Evolutionary conservation across 805 yeast genomes (phyloP), one percentile per base, ranked within the genome.

Genomic region (Trichomonascus vanleenenianus): DNA sequence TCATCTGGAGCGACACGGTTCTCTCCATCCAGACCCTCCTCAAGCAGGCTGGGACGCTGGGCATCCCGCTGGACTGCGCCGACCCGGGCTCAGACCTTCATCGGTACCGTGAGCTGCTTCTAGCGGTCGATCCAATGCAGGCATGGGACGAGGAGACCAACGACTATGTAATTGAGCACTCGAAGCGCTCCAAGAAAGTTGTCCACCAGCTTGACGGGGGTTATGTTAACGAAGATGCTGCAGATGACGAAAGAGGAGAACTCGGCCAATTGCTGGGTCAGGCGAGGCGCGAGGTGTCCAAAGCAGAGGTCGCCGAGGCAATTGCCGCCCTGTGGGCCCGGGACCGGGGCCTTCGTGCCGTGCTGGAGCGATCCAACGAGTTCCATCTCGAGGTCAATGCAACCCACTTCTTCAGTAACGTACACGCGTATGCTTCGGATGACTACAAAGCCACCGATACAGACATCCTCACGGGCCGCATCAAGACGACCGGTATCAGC

Each of bases 401-500:
- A 0, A 66, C 78, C 7, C 87, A 83, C 65, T 89, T 85, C 61
- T 87, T 91, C 60, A 83, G 82, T 33, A 76, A 82, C 53, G 77
- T 85, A n/a, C 60, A 59, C 42, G 76, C 78, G 39, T 82, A 86
- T 63, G 78, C 83, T 1, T 70, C 77, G 46, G 77, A 78, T 0
- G 66, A 71, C 48, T 89, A 87, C 60, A 56, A 74, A 8, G 89
- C 96, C 51, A 65, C 79, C 6, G 87, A 91, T 63, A 78, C 74
- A 45, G 98, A 93, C 63, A 88, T 93, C 45, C 67, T 93, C 53
- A 82, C 77, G 56, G 97, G 96, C 3, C 73, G 98, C 31, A 85
- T 93, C 56, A 89, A 91, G 65, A 91, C 98, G 11, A 89, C 97
- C 0, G 98, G 98, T 2, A 87, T 93, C 44, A 84, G 94, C 1